phyloP scores from a whole-genome alignment of 2,329 filamentous ascomycete genomes.

The Scortechinia acanthostroma region DNA sequence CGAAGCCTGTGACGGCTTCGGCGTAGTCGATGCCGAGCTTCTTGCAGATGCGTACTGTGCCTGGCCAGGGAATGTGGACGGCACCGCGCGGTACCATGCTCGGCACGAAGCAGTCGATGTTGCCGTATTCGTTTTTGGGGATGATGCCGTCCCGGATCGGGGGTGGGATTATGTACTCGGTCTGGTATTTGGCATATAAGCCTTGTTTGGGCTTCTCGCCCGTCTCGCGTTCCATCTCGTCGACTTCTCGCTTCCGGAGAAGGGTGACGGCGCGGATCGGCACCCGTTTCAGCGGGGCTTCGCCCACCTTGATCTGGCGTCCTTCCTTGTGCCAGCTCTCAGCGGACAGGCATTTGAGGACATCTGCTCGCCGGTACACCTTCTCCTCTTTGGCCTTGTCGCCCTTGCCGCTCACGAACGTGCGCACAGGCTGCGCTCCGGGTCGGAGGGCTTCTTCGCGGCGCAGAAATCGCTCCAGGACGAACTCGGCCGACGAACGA shows the following conservation, averaged over 20 bases:
- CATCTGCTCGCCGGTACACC: constrained; percentile 48
- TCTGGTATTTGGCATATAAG: constrained; percentile 51
- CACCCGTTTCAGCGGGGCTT: constrained; percentile 53
- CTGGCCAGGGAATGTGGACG: constrained; percentile 48
- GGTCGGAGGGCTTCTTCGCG: constrained; percentile 58
- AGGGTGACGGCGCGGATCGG: constrained; percentile 60
- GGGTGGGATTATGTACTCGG: constrained; percentile 55
- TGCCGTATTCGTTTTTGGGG: constrained; percentile 60
- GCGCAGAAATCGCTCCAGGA: constrained; percentile 55
- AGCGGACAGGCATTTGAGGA: constrained; percentile 52
- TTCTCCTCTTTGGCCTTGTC: constrained; percentile 50
- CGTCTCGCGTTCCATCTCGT: constrained; percentile 54
- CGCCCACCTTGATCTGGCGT: constrained; percentile 41
- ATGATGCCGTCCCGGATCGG: constrained; percentile 43
- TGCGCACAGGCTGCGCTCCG: constrained; percentile 40
- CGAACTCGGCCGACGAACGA: constrained; percentile 50
- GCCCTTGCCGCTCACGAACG: constrained; percentile 50
- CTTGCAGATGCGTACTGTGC: constrained; percentile 50
- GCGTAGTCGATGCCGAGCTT: constrained; percentile 57
- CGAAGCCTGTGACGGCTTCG: constrained; percentile 62
- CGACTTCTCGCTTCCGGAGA: constrained; percentile 59
- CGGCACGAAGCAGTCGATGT: constrained; percentile 63
- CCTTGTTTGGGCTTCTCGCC: constrained; percentile 56
- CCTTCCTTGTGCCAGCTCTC: constrained; percentile 69
- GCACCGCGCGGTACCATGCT: constrained; percentile 59